phyloP scores from a whole-genome alignment of 192 early-diverging fungal species.

The Linnemannia schmuckeri region DNA sequence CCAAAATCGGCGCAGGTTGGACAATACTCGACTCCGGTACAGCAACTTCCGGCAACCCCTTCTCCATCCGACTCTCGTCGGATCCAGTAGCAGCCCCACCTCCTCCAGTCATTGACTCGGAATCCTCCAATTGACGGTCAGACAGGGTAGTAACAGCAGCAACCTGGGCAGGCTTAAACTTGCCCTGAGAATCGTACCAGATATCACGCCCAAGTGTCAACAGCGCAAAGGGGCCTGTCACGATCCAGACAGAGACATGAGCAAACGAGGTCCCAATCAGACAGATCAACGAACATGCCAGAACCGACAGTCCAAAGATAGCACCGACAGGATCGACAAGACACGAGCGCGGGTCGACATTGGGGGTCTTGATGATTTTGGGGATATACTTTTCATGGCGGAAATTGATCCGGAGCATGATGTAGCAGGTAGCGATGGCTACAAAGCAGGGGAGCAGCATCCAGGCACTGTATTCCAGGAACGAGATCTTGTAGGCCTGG shows the following conservation, averaged over 20 bases:
- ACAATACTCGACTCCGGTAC: slow-evolving; percentile 31
- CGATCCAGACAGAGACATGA: slow-evolving; percentile 79
- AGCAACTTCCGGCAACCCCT: slow-evolving; percentile 26
- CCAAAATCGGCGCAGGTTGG: slow-evolving; percentile 6
- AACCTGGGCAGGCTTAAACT: slow-evolving; percentile 30
- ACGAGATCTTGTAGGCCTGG: slow-evolving; percentile 79
- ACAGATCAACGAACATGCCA: slow-evolving; percentile 71
- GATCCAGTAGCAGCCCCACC: background rate
- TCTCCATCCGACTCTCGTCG: slow-evolving; percentile 17
- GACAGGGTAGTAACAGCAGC: background rate
- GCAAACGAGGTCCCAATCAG: slow-evolving; percentile 79
- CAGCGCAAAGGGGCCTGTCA: slow-evolving; percentile 84
- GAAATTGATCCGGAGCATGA: slow-evolving; percentile 66
- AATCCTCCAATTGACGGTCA: background rate
- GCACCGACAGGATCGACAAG: slow-evolving; percentile 73
- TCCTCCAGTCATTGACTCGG: background rate
- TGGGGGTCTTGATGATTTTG: slow-evolving; percentile 54
- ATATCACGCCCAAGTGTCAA: slow-evolving; percentile 72
- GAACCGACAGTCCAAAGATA: slow-evolving; percentile 67
- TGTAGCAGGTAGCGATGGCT: slow-evolving; percentile 65
- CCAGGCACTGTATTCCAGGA: slow-evolving; percentile 85
- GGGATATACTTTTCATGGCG: slow-evolving; percentile 65
- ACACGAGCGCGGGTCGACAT: slow-evolving; percentile 63
- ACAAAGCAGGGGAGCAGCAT: slow-evolving; percentile 83
- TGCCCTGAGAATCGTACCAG: slow-evolving; percentile 61